Percentiles rank a stretch among this genome's conserved stretches.
phyloP scores from a whole-genome alignment of 2,329 filamentous ascomycete species.

The Aureobasidium uvarum region DNA sequence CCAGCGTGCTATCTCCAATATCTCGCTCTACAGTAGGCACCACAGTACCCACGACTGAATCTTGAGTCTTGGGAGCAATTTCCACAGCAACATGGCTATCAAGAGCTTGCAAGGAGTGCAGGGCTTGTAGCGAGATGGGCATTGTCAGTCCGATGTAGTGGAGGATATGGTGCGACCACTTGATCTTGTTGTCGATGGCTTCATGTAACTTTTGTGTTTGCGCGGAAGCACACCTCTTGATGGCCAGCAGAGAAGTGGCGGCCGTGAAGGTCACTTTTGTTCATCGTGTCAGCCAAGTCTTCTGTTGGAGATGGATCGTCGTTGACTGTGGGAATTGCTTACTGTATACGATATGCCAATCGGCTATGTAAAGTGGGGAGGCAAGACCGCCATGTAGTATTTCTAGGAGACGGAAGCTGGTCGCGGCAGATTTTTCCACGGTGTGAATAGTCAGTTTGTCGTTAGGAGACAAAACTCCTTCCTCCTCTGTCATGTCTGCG shows the following conservation, averaged over 20 bases:
- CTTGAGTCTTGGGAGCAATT: neutral
- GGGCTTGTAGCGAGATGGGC: neutral
- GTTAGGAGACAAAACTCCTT: too few relatives aligned
- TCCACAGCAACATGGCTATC: neutral
- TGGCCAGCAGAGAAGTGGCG: neutral
- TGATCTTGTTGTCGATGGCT: too few relatives aligned
- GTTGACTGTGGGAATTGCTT: neutral
- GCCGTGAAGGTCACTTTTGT: neutral
- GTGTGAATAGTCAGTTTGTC: too few relatives aligned
- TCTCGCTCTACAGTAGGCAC: neutral
- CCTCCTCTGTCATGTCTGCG: neutral
- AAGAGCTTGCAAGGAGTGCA: neutral
- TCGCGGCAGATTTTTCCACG: too few relatives aligned
- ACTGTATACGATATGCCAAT: neutral
- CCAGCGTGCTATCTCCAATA: neutral
- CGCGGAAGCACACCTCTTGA: neutral
- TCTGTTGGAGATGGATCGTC: too few relatives aligned
- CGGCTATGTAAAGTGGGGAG: neutral
- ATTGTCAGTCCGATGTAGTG: neutral
- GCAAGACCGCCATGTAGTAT: neutral
- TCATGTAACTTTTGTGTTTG: neutral
- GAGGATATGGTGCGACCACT: neutral
- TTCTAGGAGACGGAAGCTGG: neutral
- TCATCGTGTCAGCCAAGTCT: too few relatives aligned
- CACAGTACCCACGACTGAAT: neutral